Percentiles rank a stretch among this genome's conserved stretches.
Conservation (phyloP, 2,329 filamentous ascomycete species). For the Immersiporthe knoxdaviesiana region DNA sequence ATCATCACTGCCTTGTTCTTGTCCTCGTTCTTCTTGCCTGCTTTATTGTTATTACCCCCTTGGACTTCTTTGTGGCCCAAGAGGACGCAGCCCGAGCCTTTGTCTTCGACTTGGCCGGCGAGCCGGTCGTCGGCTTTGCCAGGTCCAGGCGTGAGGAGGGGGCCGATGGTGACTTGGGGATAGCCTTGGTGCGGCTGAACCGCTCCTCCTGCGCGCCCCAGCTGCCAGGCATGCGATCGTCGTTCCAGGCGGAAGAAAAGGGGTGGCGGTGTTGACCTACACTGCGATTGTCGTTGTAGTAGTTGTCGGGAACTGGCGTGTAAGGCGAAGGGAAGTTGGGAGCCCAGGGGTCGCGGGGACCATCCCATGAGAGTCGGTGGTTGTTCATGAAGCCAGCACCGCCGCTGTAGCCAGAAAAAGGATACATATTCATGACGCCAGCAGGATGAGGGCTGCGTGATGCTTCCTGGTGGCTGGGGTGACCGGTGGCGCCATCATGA, state of each 20-base stretch:
- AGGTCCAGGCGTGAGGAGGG: background rate
- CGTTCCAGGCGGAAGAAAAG: background rate
- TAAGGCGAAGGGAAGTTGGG: too few species aligned
- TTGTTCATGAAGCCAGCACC: background rate
- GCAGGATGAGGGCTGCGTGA: background rate
- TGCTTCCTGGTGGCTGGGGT: background rate
- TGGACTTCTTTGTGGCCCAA: background rate
- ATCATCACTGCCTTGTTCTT: too few species aligned
- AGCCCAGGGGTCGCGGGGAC: too few species aligned
- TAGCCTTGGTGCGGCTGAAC: background rate
- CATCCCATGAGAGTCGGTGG: background rate
- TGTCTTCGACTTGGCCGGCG: conserved; percentile 5
- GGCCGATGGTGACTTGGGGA: background rate
- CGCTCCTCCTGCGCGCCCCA: background rate
- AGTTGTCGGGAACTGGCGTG: too few species aligned
- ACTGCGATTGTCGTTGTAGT: background rate
- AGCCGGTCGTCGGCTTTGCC: background rate
- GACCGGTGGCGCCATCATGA: background rate
- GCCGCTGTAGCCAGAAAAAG: background rate
- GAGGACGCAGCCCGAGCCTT: background rate
- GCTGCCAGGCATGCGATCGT: background rate
- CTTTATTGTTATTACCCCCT: background rate
- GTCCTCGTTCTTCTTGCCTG: background rate
- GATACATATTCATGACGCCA: background rate
- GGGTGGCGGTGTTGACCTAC: background rate